Evolutionary conservation across 495 filamentous ascomycete genomes (phyloP).

Genomic region (Penicillium soppii): DNA sequence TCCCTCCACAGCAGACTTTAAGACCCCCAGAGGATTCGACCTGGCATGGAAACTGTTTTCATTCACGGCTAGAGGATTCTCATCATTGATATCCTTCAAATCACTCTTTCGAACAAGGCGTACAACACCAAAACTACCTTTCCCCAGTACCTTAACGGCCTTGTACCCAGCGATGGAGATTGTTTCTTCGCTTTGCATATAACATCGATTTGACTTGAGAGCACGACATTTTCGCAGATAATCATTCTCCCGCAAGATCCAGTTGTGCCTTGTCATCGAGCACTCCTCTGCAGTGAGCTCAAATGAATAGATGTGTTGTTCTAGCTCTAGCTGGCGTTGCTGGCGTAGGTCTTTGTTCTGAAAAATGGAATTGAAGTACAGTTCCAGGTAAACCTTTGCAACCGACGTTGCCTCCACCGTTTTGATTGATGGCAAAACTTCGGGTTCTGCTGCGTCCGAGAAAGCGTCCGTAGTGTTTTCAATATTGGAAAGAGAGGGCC

Average conservation of each 20-base stretch:
- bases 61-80: background rate
- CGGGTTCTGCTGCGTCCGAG: constrained; percentile 17
- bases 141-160: constrained; percentile 80
- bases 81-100: background rate
- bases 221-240: constrained; percentile 73
- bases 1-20: constrained; percentile 30
- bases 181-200: constrained; percentile 32
- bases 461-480: constrained; percentile 9
- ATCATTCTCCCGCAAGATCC: constrained; percentile 65
- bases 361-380: constrained; percentile 69
- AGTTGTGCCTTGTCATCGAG: constrained; percentile 52
- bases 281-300: constrained; percentile 57
- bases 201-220: constrained; percentile 60
- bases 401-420: constrained; percentile 77
- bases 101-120: constrained; percentile 66
- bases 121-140: constrained; percentile 93
- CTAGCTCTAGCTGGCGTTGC: constrained; percentile 65
- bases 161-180: constrained; percentile 69
- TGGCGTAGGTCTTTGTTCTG: constrained; percentile 56
- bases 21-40: constrained; percentile 3
- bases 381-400: constrained; percentile 85
- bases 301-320: constrained; percentile 55
- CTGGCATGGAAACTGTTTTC: background rate
- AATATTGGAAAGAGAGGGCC: constrained; percentile 4
- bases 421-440: constrained; percentile 56